phyloP scores from a whole-genome alignment of 2,329 filamentous ascomycete genomes.

The Diplodia sapinea region DNA sequence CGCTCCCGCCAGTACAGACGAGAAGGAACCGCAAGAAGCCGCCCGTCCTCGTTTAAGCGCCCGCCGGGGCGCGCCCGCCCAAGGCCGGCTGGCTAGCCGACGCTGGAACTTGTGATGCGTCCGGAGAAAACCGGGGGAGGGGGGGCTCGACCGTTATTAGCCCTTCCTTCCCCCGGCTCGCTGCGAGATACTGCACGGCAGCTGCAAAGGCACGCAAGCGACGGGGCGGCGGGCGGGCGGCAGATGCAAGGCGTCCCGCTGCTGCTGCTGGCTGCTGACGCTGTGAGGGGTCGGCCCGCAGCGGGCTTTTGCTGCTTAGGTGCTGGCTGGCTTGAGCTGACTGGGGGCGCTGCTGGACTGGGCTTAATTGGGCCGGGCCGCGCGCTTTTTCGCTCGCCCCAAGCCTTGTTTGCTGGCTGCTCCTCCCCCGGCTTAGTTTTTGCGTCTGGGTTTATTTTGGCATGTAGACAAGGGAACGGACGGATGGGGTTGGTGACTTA shows the following conservation, averaged over 20 bases:
- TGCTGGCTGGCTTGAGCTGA: too few relatives aligned
- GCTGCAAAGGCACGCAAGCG: neutral
- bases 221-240: neutral
- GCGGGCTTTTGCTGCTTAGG: neutral
- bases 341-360: neutral
- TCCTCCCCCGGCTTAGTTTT: too few relatives aligned
- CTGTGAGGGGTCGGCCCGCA: too few relatives aligned
- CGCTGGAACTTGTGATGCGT: too few relatives aligned
- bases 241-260: neutral
- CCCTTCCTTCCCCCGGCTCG: neutral
- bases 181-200: neutral
- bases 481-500: neutral
- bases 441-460: neutral
- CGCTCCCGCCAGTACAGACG: neutral
- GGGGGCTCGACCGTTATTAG: too few relatives aligned
- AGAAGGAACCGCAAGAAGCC: neutral
- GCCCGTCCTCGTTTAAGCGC: neutral
- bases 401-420: neutral
- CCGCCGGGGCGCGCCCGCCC: neutral
- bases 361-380: too few relatives aligned
- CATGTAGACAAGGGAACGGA: neutral
- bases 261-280: neutral
- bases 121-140: too few relatives aligned
- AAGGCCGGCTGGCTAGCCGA: too few relatives aligned
- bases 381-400: neutral